A percentile compares a stretch with the other conserved stretches of the same genome.
phyloP scores from a whole-genome alignment of 345 rosid genomes.

The Citrus reticulata region DNA sequence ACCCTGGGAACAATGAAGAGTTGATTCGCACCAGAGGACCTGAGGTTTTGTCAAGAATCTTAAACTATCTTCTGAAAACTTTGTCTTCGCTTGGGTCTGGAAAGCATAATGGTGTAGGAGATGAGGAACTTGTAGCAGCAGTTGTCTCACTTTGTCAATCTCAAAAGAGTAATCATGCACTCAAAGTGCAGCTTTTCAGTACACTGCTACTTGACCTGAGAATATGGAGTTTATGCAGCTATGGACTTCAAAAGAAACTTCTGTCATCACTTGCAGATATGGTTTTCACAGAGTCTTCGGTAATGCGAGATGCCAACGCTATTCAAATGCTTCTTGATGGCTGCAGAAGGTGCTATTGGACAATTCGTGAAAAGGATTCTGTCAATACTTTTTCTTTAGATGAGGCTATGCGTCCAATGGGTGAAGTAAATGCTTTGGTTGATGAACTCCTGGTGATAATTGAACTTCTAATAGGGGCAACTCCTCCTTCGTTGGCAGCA shows the following conservation, averaged over 20 bases:
- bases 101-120: conserved; percentile 65
- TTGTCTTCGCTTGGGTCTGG: conserved; percentile 60
- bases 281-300: conserved; percentile 96
- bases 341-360: conserved; percentile 99
- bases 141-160: conserved; percentile 90
- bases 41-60: conserved; percentile 80
- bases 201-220: conserved; percentile 84
- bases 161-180: conserved; percentile 76
- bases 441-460: conserved; percentile 97
- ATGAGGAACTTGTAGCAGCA: conserved; percentile 98
- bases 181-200: conserved; percentile 92
- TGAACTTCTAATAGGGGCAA: conserved; percentile 94
- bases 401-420: conserved; percentile 64
- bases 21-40: conserved; percentile 76
- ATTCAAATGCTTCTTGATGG: conserved; percentile 99
- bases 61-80: conserved; percentile 79
- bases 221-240: conserved; percentile 95
- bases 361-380: conserved; percentile 76
- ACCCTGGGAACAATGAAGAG: conserved; percentile 92
- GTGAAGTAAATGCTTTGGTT: conserved; percentile 94
- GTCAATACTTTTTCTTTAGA: conserved; percentile 56
- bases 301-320: conserved; percentile 95
- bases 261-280: conserved; percentile 94
- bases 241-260: conserved; percentile 96
- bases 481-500: conserved; percentile 69